Evolutionary conservation across 2,329 filamentous ascomycete genomes (phyloP).

Genomic region (Chrysoporthe puriensis): DNA sequence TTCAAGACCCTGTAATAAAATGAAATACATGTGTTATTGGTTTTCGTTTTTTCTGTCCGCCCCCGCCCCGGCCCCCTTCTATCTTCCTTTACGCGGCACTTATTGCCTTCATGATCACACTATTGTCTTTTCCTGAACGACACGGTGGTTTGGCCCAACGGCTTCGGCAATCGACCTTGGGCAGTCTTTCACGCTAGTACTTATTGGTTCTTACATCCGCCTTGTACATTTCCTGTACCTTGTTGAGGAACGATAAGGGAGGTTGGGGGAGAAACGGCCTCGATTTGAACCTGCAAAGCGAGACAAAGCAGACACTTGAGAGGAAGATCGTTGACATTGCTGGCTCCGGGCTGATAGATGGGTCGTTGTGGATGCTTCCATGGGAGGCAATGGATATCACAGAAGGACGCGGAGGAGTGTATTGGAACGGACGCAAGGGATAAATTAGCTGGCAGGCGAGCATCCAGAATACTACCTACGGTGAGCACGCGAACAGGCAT

Average conservation of each 20-base stretch:
- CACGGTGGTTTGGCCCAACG: neutral
- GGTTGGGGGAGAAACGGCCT: neutral
- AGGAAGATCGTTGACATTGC: neutral
- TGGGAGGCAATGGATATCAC: neutral
- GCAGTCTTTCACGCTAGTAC: neutral
- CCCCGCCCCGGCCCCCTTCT: neutral
- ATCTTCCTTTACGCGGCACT: neutral
- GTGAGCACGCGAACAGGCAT: neutral
- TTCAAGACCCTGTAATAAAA: slow-evolving; percentile 22
- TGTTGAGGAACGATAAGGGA: neutral
- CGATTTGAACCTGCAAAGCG: neutral
- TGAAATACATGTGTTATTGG: slow-evolving; percentile 20
- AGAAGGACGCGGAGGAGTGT: no score
- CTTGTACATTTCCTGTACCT: neutral
- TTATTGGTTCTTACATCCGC: neutral
- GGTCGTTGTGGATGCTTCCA: neutral
- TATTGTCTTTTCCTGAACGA: neutral
- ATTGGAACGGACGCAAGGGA: neutral
- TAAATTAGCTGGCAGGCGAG: neutral
- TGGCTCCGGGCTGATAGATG: neutral
- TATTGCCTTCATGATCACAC: neutral
- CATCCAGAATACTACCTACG: neutral
- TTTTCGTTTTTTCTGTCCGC: neutral
- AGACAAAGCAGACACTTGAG: no score
- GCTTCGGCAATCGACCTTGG: neutral